A percentile compares a stretch with the other conserved stretches of the same genome.
These are phyloP conservation scores for Viola pubescens DNA, from an alignment of 441 rosid genomes.

Conservation along the genomic window DNA sequence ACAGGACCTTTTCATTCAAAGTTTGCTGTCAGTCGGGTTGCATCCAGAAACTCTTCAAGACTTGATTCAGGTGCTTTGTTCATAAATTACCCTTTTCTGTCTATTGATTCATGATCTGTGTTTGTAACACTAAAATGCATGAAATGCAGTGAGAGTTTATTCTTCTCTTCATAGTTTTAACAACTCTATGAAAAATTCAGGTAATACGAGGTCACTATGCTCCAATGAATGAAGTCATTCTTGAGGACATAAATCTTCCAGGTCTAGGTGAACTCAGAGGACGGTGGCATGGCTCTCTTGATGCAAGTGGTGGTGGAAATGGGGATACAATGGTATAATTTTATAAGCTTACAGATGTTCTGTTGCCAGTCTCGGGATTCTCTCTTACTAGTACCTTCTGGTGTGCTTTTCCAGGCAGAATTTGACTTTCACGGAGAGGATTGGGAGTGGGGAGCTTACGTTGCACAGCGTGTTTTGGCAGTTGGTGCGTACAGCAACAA, in stretches of 20 bases:
- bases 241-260: conserved; percentile 78
- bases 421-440: conserved; percentile 98
- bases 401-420: conserved; percentile 62
- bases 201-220: conserved; percentile 63
- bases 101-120: conserved; percentile 1
- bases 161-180: conserved; percentile 12
- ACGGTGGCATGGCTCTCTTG: conserved; percentile 92
- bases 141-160: neutral
- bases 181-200: conserved; percentile 34
- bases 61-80: conserved; percentile 69
- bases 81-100: conserved; percentile 2
- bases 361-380: neutral
- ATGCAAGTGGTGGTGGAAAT: conserved; percentile 99
- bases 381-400: neutral
- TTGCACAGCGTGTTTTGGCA: conserved; percentile 84
- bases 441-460: conserved; percentile 98
- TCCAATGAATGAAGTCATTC: conserved; percentile 62
- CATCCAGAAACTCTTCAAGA: conserved; percentile 74
- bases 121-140: conserved; percentile 7
- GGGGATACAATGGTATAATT: conserved; percentile 87
- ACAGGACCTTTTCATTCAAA: conserved; percentile 95
- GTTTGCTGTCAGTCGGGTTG: conserved; percentile 74
- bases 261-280: conserved; percentile 96
- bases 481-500: conserved; percentile 93
- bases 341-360: neutral